Conservation (phyloP, 768 basidiomycete species). For the Termitomyces sp. region DNA sequence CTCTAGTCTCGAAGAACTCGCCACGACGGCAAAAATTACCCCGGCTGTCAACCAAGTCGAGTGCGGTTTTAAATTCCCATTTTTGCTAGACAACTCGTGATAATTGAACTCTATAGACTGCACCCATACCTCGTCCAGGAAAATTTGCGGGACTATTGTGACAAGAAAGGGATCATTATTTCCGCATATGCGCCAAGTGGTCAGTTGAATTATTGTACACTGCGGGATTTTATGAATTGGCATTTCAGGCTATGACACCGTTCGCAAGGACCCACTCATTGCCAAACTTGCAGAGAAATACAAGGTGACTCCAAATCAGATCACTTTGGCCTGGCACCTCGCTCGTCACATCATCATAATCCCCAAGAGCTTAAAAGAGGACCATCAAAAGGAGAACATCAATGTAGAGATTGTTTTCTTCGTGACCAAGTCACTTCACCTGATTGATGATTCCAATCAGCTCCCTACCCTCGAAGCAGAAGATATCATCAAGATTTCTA, state of each 20-base stretch:
- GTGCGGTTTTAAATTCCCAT: slow-evolving; percentile 22
- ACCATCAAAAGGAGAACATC: slow-evolving; percentile 50
- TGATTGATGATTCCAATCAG: slow-evolving; percentile 20
- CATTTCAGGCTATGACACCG: slow-evolving; percentile 36
- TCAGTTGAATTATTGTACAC: slow-evolving; percentile 12
- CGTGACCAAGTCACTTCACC: neutral
- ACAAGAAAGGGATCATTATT: slow-evolving; percentile 46
- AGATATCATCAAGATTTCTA: slow-evolving; percentile 44
- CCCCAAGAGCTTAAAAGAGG: slow-evolving; percentile 46
- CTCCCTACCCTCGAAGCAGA: slow-evolving; percentile 35
- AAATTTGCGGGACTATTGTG: slow-evolving; percentile 45
- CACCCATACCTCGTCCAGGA: slow-evolving; percentile 54
- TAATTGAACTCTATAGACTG: slow-evolving; percentile 26
- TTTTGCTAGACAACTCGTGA: neutral
- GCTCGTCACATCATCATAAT: slow-evolving; percentile 42
- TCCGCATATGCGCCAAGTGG: slow-evolving; percentile 52
- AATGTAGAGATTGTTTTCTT: slow-evolving; percentile 30
- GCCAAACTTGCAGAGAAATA: slow-evolving; percentile 46
- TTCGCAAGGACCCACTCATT: slow-evolving; percentile 47
- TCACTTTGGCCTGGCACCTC: slow-evolving; percentile 53
- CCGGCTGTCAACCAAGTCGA: slow-evolving; percentile 52
- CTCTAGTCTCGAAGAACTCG: slow-evolving; percentile 36
- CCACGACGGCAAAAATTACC: slow-evolving; percentile 39
- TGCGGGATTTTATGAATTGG: neutral
- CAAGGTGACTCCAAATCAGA: slow-evolving; percentile 42